Percentiles rank a stretch among this genome's conserved stretches.
phyloP scores from a whole-genome alignment of 306 rosid species.

The Cicer judaicum region DNA sequence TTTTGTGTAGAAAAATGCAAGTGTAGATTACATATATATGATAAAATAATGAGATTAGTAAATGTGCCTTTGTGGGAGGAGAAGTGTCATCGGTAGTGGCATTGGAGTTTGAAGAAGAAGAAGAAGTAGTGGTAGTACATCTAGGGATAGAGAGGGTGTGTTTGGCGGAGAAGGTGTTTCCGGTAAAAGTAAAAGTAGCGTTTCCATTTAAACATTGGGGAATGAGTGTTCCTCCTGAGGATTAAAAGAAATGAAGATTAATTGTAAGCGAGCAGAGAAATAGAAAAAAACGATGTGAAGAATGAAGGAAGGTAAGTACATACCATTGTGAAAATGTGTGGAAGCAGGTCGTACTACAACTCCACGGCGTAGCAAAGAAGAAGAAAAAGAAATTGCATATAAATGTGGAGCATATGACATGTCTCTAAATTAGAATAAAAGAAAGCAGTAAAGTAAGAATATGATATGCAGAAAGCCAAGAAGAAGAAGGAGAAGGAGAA shows the following conservation, averaged over 20 bases:
- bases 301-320: neutral
- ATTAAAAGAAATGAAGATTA: neutral
- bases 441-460: too few species aligned
- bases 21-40: too few species aligned
- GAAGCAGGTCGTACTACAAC: too few species aligned
- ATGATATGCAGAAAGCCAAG: too few species aligned
- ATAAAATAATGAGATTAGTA: slow-evolving; percentile 26
- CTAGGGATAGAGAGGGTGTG: slow-evolving; percentile 43
- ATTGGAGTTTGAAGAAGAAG: slow-evolving; percentile 71
- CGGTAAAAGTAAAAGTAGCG: slow-evolving; percentile 42
- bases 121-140: slow-evolving; percentile 64
- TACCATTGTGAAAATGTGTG: too few species aligned
- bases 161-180: slow-evolving; percentile 39
- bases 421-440: too few species aligned
- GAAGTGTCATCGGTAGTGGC: slow-evolving; percentile 55
- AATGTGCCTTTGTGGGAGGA: slow-evolving; percentile 51
- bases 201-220: slow-evolving; percentile 51
- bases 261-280: neutral
- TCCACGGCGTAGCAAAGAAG: too few species aligned
- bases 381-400: too few species aligned
- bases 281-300: slow-evolving; percentile 39
- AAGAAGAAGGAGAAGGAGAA: too few species aligned
- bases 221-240: slow-evolving; percentile 59
- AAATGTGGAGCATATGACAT: too few species aligned
- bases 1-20: too few species aligned